Base-by-base conservation (phyloP, 352 stramenopile species). In the Phytophthora uliginosa region DNA sequence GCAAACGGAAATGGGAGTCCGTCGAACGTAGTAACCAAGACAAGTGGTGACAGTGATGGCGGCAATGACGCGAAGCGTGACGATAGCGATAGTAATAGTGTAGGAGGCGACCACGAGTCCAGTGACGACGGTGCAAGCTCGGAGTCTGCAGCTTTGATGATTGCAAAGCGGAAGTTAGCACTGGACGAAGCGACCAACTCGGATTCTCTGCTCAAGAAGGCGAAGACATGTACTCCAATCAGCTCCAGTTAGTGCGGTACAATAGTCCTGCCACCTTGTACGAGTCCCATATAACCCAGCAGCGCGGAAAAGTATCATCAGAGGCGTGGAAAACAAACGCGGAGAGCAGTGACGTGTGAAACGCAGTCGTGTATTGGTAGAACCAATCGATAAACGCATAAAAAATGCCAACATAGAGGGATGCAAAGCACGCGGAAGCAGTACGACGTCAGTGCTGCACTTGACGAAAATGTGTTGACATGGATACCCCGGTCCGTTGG, bases 141-240 rank as follows among this genome's bases (percentile, higher is more conserved):
- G 28, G 71, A 71, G 24, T 63, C 62, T 33, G 55, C 73, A 55
- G 64, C 61, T 2, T 60, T 76, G 53, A 70, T 81, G 20, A 50
- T 78, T 59, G 59, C 79, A 24, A 94, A 94, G 69, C 83, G 86
- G 51, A 90, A 92, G 70, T 78, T 91, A 70, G 81, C 85, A 28
- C 66, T 91, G 66, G 76, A 84, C n/a, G 84, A 84, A 71, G 66
- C 64, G 31, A 48, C 75, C 59, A 74, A 74, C n/a, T 77, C 86
- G 15, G 84, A 91, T 53, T 86, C 79, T 72, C 67, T 92, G 58
- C 74, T 94, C 20, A 94, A 94, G 59, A 94, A 94, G 69, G 61
- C 83, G 20, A 94, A 94, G 65, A 77, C 86, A 51, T 90, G 76
- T 73, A 90, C 84, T 63, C 83, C 86, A 13, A 88, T 93, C 69